Evolutionary conservation across 805 yeast species (phyloP), one percentile per base, ranked within the genome.

Genomic region (Lipomyces lipofer): DNA sequence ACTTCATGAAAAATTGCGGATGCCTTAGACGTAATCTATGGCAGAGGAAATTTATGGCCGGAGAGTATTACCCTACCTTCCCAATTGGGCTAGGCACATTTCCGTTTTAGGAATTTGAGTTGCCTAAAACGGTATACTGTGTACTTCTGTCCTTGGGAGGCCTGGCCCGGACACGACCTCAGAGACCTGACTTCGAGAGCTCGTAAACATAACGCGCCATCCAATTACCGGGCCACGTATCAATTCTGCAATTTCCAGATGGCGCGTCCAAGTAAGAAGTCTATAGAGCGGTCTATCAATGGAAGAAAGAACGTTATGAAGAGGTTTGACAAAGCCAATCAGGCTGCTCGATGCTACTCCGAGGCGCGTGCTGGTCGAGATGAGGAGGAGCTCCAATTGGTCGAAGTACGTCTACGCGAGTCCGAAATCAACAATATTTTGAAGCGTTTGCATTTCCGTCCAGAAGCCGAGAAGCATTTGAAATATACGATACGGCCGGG

Each of bases 41-140:
- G 36, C 19, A 12, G 17, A 33, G 17, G 36, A 33, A 29, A 2
- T 2, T 29, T 29, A 29, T 63, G 17, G 63, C 13, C 10, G 13
- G 2, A 2, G 33, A 2, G 3, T n/a, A 29, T 29, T 29, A 29
- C 33, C 33, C 33, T 29, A 29, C 33, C 2, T 29, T 29, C 3
- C 3, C 13, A 29, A 29, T 29, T 29, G 13, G 33, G 33, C 2
- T 29, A 29, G 12, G 12, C 8, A 12, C n/a, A n/a, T n/a, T n/a
- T n/a, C n/a, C n/a, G n/a, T n/a, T n/a, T n/a, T 12, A 29, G 12
- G 12, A 12, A 29, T 29, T 8, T 8, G 12, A 29, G 32, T 12
- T 29, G 8, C 32, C 32, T 8, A 8, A 12, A 12, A 29, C 32
- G 32, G 12, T 29, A 29, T 29, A 29, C 12, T 8, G 10, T 29